A percentile compares a stretch with the other conserved stretches of the same genome.
phyloP scores from a whole-genome alignment of 2,329 filamentous ascomycete species.

The Lecanosticta acicola region DNA sequence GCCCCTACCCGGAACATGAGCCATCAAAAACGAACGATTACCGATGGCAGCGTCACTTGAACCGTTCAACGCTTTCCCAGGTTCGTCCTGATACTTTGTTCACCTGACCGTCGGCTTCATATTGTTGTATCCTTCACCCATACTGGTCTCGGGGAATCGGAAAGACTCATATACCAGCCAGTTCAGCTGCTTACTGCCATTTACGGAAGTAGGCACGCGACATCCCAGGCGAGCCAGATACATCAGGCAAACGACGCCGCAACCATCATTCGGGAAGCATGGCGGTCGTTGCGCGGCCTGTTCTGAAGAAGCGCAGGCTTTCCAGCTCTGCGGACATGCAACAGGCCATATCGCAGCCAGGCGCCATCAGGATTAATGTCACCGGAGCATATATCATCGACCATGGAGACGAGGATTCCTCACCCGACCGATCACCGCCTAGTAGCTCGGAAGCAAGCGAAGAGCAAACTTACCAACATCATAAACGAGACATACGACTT shows the following conservation, averaged over 20 bases:
- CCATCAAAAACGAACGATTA: background rate
- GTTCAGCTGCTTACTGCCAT: background rate
- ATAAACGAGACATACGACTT: slow-evolving; percentile 89
- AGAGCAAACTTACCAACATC: slow-evolving; percentile 57
- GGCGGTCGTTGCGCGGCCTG: slow-evolving; percentile 3
- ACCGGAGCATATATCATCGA: slow-evolving; percentile 95
- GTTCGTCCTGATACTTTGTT: too few relatives aligned
- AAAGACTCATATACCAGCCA: background rate
- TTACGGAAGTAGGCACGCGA: slow-evolving; percentile 1
- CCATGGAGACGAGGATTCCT: slow-evolving; percentile 51
- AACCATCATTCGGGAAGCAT: background rate
- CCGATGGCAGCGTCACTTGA: too few relatives aligned
- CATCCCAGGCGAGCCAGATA: background rate
- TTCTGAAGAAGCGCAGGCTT: slow-evolving; percentile 18
- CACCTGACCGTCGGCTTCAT: too few relatives aligned
- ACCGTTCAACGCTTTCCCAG: background rate
- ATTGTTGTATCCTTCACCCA: background rate
- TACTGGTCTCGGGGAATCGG: background rate
- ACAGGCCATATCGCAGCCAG: slow-evolving; percentile 54
- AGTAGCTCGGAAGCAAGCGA: slow-evolving; percentile 34
- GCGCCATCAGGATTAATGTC: slow-evolving; percentile 87
- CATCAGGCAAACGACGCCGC: too few relatives aligned
- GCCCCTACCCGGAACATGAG: too few relatives aligned
- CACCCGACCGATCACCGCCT: slow-evolving; percentile 37
- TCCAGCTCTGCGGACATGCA: slow-evolving; percentile 41